phyloP scores from a whole-genome alignment of 352 stramenopile genomes.

The Paralagenidium karlingii region DNA sequence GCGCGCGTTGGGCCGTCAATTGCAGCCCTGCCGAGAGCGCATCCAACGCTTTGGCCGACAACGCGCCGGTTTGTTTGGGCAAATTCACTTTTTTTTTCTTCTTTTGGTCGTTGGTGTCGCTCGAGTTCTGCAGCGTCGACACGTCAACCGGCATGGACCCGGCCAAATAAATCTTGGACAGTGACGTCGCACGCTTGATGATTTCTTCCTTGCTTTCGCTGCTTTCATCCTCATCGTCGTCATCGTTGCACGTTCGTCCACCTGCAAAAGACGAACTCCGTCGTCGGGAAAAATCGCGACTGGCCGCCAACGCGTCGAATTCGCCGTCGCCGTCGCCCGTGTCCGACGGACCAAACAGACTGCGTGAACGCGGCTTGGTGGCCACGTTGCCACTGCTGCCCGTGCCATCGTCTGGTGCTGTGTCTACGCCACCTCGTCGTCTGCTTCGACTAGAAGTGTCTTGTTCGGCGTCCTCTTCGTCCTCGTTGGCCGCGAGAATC shows the following conservation, averaged over 20 bases:
- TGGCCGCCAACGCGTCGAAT: not conserved
- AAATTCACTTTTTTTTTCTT: constrained; percentile 35
- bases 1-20: constrained; percentile 22
- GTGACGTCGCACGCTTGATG: constrained; percentile 47
- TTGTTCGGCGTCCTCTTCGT: constrained; percentile 3
- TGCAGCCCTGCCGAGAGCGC: constrained; percentile 64
- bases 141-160: constrained; percentile 72
- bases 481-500: constrained; percentile 41
- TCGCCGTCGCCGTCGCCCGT: constrained; percentile 10
- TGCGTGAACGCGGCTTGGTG: constrained; percentile 13
- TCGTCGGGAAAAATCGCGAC: constrained; percentile 9
- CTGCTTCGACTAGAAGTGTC: constrained; percentile 2
- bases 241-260: constrained; percentile 1
- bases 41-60: constrained; percentile 68
- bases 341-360: constrained; percentile 36
- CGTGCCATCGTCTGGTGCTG: too few relatives aligned
- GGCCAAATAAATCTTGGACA: constrained; percentile 79
- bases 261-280: not conserved
- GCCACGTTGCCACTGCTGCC: constrained; percentile 4
- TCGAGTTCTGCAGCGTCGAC: constrained; percentile 62
- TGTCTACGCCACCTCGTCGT: constrained; percentile 4
- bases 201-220: constrained; percentile 17
- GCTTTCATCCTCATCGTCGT: constrained; percentile 11
- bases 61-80: constrained; percentile 49
- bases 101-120: constrained; percentile 62